Evolutionary conservation across 2,329 filamentous ascomycete genomes (phyloP).

Genomic region (Thermothelomyces thermophilus): DNA sequence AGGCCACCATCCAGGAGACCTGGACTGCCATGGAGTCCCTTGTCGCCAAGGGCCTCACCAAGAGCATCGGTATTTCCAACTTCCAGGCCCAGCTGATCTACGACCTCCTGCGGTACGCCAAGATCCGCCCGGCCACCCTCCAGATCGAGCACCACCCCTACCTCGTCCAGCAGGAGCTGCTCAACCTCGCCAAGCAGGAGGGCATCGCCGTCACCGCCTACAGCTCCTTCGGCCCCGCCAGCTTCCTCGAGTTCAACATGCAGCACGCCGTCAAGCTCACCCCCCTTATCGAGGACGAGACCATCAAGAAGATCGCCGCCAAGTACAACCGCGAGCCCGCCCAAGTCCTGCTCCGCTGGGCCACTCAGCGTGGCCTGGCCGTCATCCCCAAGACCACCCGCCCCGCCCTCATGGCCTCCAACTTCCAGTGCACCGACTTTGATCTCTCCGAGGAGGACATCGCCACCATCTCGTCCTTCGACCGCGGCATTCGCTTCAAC

Average conservation of each 20-base stretch:
- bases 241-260: conserved; percentile 72
- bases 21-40: conserved; percentile 75
- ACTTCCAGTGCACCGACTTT: conserved; percentile 61
- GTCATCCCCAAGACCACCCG: conserved; percentile 74
- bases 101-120: conserved; percentile 72
- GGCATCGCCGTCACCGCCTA: conserved; percentile 74
- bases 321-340: conserved; percentile 68
- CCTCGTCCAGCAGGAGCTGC: conserved; percentile 66
- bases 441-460: conserved; percentile 61
- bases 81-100: conserved; percentile 73
- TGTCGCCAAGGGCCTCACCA: conserved; percentile 60
- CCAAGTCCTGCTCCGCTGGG: conserved; percentile 81
- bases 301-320: conserved; percentile 57
- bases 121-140: conserved; percentile 66
- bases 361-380: conserved; percentile 72
- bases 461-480: conserved; percentile 57
- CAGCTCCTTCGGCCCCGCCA: conserved; percentile 74
- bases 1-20: conserved; percentile 70
- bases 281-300: conserved; percentile 63
- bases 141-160: conserved; percentile 92
- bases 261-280: conserved; percentile 57
- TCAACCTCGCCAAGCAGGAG: conserved; percentile 62
- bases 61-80: conserved; percentile 75
- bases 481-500: conserved; percentile 67
- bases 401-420: conserved; percentile 49